Evolutionary conservation across 345 rosid genomes (phyloP).

Genomic region (Combretum micranthum): DNA sequence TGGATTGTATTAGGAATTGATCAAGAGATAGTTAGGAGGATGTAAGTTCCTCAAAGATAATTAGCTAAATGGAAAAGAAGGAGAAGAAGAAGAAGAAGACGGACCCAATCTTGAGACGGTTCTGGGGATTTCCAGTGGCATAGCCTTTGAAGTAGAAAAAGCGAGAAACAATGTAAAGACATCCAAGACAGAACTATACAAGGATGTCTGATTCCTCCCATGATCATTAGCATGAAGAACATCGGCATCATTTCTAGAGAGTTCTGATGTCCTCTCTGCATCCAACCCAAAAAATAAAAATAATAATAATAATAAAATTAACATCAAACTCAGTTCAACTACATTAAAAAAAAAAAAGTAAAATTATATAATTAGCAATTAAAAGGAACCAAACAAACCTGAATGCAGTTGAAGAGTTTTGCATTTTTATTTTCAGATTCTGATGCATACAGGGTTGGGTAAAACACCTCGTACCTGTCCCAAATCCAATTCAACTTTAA

Average conservation of each 20-base stretch:
- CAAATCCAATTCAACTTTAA: background rate
- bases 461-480: slow-evolving; percentile 59
- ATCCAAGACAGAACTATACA: slow-evolving; percentile 46
- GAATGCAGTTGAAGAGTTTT: slow-evolving; percentile 78
- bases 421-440: slow-evolving; percentile 89
- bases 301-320: no score
- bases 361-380: no score
- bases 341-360: no score
- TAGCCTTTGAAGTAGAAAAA: slow-evolving; percentile 85
- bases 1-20: no score
- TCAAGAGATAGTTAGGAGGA: no score
- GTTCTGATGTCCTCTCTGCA: slow-evolving; percentile 91
- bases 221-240: slow-evolving; percentile 58
- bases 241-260: slow-evolving; percentile 77
- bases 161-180: slow-evolving; percentile 39
- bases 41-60: background rate
- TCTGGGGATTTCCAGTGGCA: slow-evolving; percentile 70
- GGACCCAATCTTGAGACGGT: slow-evolving; percentile 72
- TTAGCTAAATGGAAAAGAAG: slow-evolving; percentile 1
- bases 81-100: slow-evolving; percentile 1
- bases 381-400: slow-evolving; percentile 31
- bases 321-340: no score
- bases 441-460: slow-evolving; percentile 68
- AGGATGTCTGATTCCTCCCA: slow-evolving; percentile 86
- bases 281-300: no score